Conservation (phyloP, 192 early-diverging fungal species). For the Coemansia sp. region DNA sequence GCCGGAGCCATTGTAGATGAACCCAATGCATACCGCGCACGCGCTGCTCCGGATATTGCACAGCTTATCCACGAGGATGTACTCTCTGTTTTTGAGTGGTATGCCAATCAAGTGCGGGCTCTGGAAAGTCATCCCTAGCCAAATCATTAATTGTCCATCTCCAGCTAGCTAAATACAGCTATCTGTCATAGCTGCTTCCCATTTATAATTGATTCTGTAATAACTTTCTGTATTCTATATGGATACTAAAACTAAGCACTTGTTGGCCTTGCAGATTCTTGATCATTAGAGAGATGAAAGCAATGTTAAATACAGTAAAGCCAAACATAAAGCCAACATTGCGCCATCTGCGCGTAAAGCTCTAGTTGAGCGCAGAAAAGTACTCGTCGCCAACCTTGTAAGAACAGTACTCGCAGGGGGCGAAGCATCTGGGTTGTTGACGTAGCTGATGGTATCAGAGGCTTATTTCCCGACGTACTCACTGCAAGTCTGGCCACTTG, state of each 20-base stretch:
- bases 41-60: too few relatives aligned
- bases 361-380: slow-evolving; percentile 49
- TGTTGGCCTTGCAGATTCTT: slow-evolving; percentile 48
- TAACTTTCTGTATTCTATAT: too few relatives aligned
- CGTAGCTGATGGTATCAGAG: slow-evolving; percentile 40
- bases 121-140: too few relatives aligned
- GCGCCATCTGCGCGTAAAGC: slow-evolving; percentile 59
- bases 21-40: too few relatives aligned
- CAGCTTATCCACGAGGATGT: too few relatives aligned
- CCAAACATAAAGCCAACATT: slow-evolving; percentile 63
- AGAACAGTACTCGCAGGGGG: slow-evolving; percentile 57
- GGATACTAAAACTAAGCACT: slow-evolving; percentile 15
- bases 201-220: too few relatives aligned
- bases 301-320: slow-evolving; percentile 58
- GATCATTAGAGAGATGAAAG: slow-evolving; percentile 34
- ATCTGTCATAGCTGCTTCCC: too few relatives aligned
- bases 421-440: slow-evolving; percentile 43
- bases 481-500: slow-evolving; percentile 52
- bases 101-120: too few relatives aligned
- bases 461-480: slow-evolving; percentile 54
- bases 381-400: slow-evolving; percentile 48
- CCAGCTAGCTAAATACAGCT: too few relatives aligned
- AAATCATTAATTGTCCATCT: too few relatives aligned
- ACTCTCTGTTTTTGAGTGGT: too few relatives aligned
- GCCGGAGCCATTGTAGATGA: too few relatives aligned